A percentile compares a stretch with the other conserved stretches of the same genome.
Conservation (phyloP, 208 protist genomes). For the Leishmania aethiopica region DNA sequence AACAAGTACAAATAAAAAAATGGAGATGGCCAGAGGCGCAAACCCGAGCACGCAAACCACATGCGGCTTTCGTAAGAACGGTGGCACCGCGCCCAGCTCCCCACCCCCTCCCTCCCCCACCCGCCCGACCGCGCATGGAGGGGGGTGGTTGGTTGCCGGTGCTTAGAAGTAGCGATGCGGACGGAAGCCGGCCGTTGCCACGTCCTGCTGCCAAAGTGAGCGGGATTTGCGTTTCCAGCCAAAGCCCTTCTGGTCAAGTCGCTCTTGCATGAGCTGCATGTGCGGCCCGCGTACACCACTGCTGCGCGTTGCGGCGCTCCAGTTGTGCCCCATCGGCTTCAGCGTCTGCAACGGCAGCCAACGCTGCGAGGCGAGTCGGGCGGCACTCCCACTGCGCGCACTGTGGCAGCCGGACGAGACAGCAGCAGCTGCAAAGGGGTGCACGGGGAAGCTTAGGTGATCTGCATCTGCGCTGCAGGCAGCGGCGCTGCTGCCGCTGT, state of each 20-base stretch:
- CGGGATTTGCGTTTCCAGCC: slow-evolving; percentile 88
- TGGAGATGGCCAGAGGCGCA: neutral
- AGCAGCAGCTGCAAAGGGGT: slow-evolving; percentile 13
- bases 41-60: neutral
- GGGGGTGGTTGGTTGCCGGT: neutral
- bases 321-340: slow-evolving; percentile 76
- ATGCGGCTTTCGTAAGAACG: neutral
- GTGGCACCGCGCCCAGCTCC: neutral
- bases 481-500: neutral
- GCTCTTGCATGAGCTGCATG: slow-evolving; percentile 84
- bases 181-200: slow-evolving; percentile 80
- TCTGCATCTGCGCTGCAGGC: neutral
- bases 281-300: slow-evolving; percentile 61
- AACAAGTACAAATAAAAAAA: neutral
- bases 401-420: neutral
- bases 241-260: slow-evolving; percentile 85
- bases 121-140: neutral
- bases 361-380: slow-evolving; percentile 6
- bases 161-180: slow-evolving; percentile 83
- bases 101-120: neutral
- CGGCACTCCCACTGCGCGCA: neutral
- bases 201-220: slow-evolving; percentile 88
- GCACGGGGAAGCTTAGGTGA: slow-evolving; percentile 14
- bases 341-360: slow-evolving; percentile 76
- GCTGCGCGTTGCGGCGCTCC: slow-evolving; percentile 57